Evolutionary conservation across 2,329 filamentous ascomycete genomes (phyloP).

Genomic region (Whalleya microplaca): DNA sequence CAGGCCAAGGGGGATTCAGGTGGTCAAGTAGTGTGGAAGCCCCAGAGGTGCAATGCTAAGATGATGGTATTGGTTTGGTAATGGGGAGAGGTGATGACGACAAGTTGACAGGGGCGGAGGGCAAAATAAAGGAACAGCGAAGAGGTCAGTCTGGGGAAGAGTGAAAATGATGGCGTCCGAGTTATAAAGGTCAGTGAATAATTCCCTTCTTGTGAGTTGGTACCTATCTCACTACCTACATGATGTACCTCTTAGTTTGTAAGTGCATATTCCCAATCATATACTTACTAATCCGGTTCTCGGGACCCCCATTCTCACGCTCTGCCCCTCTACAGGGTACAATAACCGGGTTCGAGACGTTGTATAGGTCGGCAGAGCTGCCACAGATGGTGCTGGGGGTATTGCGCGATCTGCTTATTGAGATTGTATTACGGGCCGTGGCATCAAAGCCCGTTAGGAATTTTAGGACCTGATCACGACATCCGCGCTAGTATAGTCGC

Average conservation of each 20-base stretch:
- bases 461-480: constrained; percentile 42
- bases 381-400: constrained; percentile 22
- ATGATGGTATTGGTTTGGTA: background rate
- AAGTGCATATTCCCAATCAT: constrained; percentile 5
- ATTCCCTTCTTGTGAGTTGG: constrained; percentile 6
- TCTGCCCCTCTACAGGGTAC: background rate
- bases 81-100: constrained; percentile 3
- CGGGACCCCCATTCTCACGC: constrained; percentile 6
- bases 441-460: constrained; percentile 29
- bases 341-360: constrained; percentile 9
- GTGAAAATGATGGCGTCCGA: constrained; percentile 10
- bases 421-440: constrained; percentile 15
- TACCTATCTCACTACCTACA: constrained; percentile 4
- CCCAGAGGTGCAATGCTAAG: constrained; percentile 2
- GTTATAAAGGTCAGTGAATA: constrained; percentile 15
- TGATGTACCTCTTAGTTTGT: constrained; percentile 3
- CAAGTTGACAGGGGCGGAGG: background rate
- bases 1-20: background rate
- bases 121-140: background rate
- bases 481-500: constrained; percentile 40
- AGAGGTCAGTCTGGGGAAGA: constrained; percentile 14
- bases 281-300: constrained; percentile 29
- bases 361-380: constrained; percentile 12
- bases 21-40: background rate
- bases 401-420: constrained; percentile 25